Percentiles rank a stretch among this genome's conserved stretches.
Evolutionary conservation across 108 stramenopile species (phyloP).

Genomic region (Cyclostephanos tholiformis): DNA sequence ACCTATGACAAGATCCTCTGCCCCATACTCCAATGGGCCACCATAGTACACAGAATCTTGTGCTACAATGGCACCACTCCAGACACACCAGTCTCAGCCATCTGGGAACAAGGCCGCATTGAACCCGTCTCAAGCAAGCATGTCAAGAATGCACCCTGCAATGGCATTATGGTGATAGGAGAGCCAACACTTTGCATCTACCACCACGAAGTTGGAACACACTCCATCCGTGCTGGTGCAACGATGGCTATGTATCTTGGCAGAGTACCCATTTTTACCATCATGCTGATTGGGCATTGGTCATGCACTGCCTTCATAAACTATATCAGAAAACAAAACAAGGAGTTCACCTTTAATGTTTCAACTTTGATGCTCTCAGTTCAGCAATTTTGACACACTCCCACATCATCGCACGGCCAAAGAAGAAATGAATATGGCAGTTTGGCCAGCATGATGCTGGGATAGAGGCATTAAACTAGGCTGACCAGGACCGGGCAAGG

Average conservation of each 20-base stretch:
- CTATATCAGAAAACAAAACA: background rate
- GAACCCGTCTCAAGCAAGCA: background rate
- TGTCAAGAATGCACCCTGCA: background rate
- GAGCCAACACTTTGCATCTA: background rate
- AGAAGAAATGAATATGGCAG: too few species aligned
- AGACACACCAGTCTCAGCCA: background rate
- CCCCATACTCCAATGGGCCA: background rate
- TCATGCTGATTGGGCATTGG: slow-evolving; percentile 1
- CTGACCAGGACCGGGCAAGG: too few species aligned
- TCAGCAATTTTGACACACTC: background rate
- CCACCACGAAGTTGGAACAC: background rate
- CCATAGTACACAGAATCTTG: background rate
- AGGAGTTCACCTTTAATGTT: background rate
- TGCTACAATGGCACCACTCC: background rate
- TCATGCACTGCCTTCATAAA: background rate
- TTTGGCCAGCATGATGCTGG: too few species aligned
- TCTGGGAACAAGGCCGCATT: background rate
- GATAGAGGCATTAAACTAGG: too few species aligned
- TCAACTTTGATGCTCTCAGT: background rate
- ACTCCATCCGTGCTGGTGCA: background rate
- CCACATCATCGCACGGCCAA: too few species aligned
- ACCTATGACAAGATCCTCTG: background rate
- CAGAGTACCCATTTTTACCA: background rate
- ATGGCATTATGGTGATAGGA: background rate
- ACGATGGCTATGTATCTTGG: slow-evolving; percentile 1